Conservation (phyloP, 495 filamentous ascomycete genomes). For the Hypoxylon perforatum region DNA sequence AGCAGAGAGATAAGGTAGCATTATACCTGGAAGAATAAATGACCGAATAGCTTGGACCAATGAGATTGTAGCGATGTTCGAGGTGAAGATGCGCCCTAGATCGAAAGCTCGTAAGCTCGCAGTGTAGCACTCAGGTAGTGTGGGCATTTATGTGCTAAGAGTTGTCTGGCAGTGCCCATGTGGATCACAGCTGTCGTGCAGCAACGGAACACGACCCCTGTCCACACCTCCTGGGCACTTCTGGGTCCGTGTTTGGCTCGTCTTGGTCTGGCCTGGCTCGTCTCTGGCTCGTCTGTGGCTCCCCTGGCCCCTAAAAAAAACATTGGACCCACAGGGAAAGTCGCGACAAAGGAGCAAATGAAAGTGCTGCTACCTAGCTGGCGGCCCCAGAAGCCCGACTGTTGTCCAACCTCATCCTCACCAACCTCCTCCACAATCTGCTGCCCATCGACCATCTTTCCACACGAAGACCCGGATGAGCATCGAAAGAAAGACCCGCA, state of each 20-base stretch:
- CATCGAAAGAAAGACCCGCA: slow-evolving; percentile 40
- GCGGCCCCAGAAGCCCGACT: slow-evolving; percentile 40
- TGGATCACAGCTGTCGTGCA: slow-evolving; percentile 44
- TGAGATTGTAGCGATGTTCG: slow-evolving; percentile 10
- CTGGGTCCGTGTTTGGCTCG: neutral
- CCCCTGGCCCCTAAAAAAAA: slow-evolving; percentile 27
- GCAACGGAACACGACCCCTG: slow-evolving; percentile 26
- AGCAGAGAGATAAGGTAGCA: slow-evolving; percentile 12
- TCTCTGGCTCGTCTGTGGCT: no score
- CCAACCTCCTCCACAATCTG: slow-evolving; percentile 44
- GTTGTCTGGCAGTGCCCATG: slow-evolving; percentile 20
- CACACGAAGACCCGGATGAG: slow-evolving; percentile 34
- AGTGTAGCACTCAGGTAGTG: no score
- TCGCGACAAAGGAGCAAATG: slow-evolving; percentile 37
- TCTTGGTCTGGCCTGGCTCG: no score
- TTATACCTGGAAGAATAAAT: slow-evolving; percentile 22
- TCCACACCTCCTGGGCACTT: no score
- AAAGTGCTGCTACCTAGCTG: slow-evolving; percentile 15
- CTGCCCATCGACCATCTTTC: slow-evolving; percentile 29
- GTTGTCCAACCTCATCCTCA: slow-evolving; percentile 43
- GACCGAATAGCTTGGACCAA: slow-evolving; percentile 33
- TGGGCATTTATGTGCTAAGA: neutral
- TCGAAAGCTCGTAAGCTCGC: slow-evolving; percentile 12
- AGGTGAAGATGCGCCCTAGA: slow-evolving; percentile 14
- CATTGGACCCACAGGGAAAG: slow-evolving; percentile 29